Percentiles rank a stretch among this genome's conserved stretches.
phyloP scores from a whole-genome alignment of 2,329 filamentous ascomycete species.

The Conoideocrella luteorostrata region DNA sequence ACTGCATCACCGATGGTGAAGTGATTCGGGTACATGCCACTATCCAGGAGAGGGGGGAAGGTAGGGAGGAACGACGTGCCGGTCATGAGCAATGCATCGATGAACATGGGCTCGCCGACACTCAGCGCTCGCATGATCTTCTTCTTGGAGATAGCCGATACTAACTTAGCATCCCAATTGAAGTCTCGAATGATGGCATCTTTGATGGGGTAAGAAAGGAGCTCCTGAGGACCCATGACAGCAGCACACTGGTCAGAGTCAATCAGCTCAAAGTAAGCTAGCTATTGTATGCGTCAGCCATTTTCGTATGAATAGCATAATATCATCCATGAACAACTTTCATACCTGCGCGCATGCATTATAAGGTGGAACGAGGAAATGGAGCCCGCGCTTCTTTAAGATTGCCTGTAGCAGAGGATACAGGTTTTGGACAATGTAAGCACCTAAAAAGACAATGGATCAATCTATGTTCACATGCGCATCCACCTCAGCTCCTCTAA shows the following conservation, averaged over 20 bases:
- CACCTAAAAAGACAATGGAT: slow-evolving; percentile 44
- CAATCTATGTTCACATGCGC: background rate
- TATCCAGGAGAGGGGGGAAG: slow-evolving; percentile 69
- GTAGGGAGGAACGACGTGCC: slow-evolving; percentile 74
- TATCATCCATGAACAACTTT: background rate
- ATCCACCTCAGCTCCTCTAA: background rate
- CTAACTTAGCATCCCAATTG: slow-evolving; percentile 62
- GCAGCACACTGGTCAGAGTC: slow-evolving; percentile 65
- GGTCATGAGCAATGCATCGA: slow-evolving; percentile 76
- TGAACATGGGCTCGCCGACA: slow-evolving; percentile 64
- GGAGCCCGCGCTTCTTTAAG: slow-evolving; percentile 59
- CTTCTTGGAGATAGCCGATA: slow-evolving; percentile 58
- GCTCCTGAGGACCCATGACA: slow-evolving; percentile 77
- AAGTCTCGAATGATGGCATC: slow-evolving; percentile 63
- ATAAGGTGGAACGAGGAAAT: slow-evolving; percentile 80
- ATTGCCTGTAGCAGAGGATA: slow-evolving; percentile 72
- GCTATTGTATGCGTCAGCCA: slow-evolving; percentile 25
- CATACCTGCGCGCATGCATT: slow-evolving; percentile 79
- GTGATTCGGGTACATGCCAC: slow-evolving; percentile 46
- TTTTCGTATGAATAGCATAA: background rate
- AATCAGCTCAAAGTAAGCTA: slow-evolving; percentile 69
- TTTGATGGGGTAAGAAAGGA: slow-evolving; percentile 78
- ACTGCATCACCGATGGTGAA: slow-evolving; percentile 68
- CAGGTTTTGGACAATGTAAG: slow-evolving; percentile 64
- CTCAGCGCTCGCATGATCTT: slow-evolving; percentile 62